These are phyloP conservation scores for Apiospora aurea DNA, from an alignment of 2,329 filamentous ascomycete genomes.

Conservation along the genomic window DNA sequence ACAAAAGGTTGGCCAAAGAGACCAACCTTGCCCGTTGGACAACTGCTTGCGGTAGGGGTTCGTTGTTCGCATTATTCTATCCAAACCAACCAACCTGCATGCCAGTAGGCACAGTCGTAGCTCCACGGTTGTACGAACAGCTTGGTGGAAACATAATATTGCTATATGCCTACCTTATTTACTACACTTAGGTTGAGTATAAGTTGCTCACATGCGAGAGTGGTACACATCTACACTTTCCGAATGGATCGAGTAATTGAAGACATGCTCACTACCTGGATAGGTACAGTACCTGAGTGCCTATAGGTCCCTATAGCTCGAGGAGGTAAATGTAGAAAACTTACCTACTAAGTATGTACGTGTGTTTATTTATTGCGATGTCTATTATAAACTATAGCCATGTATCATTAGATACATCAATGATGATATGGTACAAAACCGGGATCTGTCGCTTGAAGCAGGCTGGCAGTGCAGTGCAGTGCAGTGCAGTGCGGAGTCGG, in stretches of 20 bases:
- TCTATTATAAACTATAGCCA: background rate
- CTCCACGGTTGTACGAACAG: background rate
- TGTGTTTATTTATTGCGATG: background rate
- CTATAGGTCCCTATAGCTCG: background rate
- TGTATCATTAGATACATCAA: background rate
- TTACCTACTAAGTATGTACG: background rate
- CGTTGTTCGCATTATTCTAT: background rate
- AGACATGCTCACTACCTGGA: too few species aligned
- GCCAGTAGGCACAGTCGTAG: background rate
- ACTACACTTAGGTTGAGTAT: background rate
- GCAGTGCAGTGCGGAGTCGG: background rate
- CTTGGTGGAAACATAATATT: background rate
- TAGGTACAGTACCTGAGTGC: background rate
- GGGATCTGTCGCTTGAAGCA: background rate
- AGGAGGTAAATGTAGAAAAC: background rate
- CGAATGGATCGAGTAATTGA: too few species aligned
- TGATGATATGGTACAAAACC: background rate
- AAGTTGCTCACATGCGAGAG: background rate
- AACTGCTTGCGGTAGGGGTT: background rate
- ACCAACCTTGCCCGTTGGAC: background rate
- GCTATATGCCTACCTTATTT: background rate
- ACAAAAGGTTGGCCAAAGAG: background rate
- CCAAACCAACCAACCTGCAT: background rate
- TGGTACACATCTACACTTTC: too few species aligned
- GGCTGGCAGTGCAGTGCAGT: background rate